These are phyloP conservation scores for Carex scoparia DNA, from an alignment of 176 grass and related monocot genomes.

Conservation along the genomic window DNA sequence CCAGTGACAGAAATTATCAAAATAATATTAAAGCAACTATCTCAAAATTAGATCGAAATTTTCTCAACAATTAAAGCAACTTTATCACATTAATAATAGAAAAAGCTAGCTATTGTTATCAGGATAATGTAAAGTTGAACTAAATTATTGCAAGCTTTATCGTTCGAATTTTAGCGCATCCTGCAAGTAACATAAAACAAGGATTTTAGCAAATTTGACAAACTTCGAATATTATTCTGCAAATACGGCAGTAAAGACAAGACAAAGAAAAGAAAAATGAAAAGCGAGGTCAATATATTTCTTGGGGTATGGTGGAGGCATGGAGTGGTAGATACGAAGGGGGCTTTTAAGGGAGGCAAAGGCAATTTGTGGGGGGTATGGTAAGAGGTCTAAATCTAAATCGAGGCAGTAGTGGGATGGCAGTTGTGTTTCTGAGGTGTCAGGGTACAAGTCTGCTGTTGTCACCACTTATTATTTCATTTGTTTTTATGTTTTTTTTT, in stretches of 20 bases:
- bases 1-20: not conserved
- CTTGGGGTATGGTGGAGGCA: not conserved
- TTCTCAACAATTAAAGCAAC: not conserved
- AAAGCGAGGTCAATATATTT: not conserved
- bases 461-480: not conserved
- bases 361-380: constrained; percentile 19
- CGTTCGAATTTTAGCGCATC: not conserved
- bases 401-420: constrained; percentile 28
- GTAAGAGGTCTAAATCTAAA: constrained; percentile 39
- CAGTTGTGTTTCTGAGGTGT: constrained; percentile 28
- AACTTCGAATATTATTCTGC: not conserved
- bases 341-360: constrained; percentile 56
- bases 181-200: not conserved
- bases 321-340: constrained; percentile 27
- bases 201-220: not conserved
- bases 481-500: not conserved
- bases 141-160: not conserved
- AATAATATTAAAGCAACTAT: not conserved
- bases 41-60: not conserved
- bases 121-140: not conserved
- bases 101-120: not conserved
- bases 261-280: not conserved
- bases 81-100: not conserved
- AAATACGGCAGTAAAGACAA: not conserved
- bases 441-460: not conserved